Conservation (phyloP, 1,139 yeast species). For the Sugiyamaella grinbergsii region DNA sequence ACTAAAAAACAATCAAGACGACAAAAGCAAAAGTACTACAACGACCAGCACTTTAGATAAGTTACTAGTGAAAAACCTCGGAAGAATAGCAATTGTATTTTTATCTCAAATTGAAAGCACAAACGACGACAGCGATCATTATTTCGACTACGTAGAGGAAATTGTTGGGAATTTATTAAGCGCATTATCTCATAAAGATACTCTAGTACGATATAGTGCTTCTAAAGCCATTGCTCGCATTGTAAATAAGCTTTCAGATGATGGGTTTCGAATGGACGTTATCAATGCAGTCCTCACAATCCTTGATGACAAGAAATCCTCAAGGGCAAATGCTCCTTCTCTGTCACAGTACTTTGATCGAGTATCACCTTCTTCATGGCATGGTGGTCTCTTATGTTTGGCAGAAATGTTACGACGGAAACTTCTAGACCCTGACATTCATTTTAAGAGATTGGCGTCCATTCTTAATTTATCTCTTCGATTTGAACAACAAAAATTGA, state of each 20-base stretch:
- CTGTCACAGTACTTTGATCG: constrained; percentile 25
- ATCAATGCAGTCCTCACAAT: constrained; percentile 38
- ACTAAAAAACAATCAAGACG: neutral
- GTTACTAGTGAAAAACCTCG: constrained; percentile 43
- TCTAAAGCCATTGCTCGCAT: constrained; percentile 52
- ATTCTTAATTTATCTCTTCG: constrained; percentile 49
- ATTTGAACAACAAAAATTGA: constrained; percentile 55
- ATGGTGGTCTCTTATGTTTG: constrained; percentile 48
- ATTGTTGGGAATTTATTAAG: constrained; percentile 45
- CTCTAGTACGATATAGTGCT: constrained; percentile 48
- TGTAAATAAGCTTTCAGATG: constrained; percentile 36
- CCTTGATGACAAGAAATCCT: constrained; percentile 32
- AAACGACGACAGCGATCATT: constrained; percentile 18
- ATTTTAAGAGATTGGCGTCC: constrained; percentile 33
- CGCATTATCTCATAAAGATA: constrained; percentile 43
- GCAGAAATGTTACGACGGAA: constrained; percentile 50
- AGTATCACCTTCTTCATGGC: constrained; percentile 46
- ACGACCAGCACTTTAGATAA: constrained; percentile 25
- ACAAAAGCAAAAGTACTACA: neutral
- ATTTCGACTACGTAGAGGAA: constrained; percentile 45
- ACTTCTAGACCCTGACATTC: constrained; percentile 28
- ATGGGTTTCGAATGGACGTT: constrained; percentile 42
- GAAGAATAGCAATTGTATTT: constrained; percentile 41
- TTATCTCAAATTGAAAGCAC: constrained; percentile 20
- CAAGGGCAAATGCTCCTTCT: neutral